phyloP scores from a whole-genome alignment of 2,329 filamentous ascomycete species.

The Knufia petricola region DNA sequence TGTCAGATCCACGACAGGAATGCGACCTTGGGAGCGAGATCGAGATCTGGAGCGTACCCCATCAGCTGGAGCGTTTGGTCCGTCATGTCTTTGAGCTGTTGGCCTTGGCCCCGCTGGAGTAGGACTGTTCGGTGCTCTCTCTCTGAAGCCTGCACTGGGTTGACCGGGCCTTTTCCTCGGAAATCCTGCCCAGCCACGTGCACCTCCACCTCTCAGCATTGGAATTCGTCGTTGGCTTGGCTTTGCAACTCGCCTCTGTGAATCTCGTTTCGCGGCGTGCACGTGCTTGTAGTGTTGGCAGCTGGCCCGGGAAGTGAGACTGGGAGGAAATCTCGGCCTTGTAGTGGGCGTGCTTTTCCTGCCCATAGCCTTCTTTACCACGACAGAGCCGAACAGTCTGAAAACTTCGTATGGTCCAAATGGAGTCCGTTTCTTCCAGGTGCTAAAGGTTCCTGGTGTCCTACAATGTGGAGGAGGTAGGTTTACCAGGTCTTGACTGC shows the following conservation, averaged over 20 bases:
- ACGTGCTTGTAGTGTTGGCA: neutral
- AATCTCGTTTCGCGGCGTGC: neutral
- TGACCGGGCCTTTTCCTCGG: neutral
- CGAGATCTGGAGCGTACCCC: no score
- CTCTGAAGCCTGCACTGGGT: neutral
- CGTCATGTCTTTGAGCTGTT: neutral
- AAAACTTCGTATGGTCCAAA: constrained; percentile 1
- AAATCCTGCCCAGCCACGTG: no score
- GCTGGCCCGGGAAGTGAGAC: neutral
- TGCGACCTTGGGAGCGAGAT: no score
- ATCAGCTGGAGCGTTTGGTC: no score
- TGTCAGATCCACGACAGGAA: no score
- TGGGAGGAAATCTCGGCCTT: neutral
- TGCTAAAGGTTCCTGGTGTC: constrained; percentile 8
- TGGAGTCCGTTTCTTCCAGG: neutral
- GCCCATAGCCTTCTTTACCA: neutral
- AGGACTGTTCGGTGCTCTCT: neutral
- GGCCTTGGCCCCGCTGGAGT: neutral
- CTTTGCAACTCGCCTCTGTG: neutral
- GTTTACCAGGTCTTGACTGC: constrained; percentile 15
- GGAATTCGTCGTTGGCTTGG: neutral
- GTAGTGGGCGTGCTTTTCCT: no score
- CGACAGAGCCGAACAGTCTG: neutral
- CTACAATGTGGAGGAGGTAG: constrained; percentile 17
- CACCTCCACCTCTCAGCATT: neutral